These are phyloP conservation scores for Yamadazyma dushanensis DNA, from an alignment of 1,139 yeast genomes.

Conservation along the genomic window DNA sequence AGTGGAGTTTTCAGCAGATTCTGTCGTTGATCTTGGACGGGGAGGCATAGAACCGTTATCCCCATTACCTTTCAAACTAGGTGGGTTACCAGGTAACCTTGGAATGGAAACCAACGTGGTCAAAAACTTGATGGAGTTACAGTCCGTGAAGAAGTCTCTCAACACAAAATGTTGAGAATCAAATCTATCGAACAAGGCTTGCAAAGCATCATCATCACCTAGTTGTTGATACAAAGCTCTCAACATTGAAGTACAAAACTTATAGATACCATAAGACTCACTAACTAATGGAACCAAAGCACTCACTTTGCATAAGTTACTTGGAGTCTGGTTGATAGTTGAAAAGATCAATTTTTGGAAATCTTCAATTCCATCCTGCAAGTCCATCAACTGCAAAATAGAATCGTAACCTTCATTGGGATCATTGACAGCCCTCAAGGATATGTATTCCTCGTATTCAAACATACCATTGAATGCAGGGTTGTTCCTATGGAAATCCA, in stretches of 20 bases:
- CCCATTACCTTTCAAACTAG: conserved; percentile 62
- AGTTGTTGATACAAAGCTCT: conserved; percentile 82
- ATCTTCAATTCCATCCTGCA: conserved; percentile 83
- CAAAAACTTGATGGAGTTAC: conserved; percentile 80
- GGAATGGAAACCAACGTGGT: conserved; percentile 87
- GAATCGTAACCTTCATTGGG: conserved; percentile 97
- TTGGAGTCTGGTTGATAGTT: conserved; percentile 61
- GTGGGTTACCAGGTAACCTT: conserved; percentile 63
- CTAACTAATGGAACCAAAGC: conserved; percentile 89
- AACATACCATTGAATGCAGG: conserved; percentile 93
- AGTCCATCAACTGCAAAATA: conserved; percentile 77
- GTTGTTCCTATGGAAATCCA: conserved; percentile 81
- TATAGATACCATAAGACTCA: conserved; percentile 92
- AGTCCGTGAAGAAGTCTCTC: conserved; percentile 86
- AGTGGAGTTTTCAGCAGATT: conserved; percentile 19
- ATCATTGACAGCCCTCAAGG: conserved; percentile 83
- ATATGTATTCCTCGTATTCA: conserved; percentile 92
- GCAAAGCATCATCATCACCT: conserved; percentile 75
- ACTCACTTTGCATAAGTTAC: conserved; percentile 79
- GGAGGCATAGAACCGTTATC: conserved; percentile 31
- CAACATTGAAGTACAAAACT: conserved; percentile 86
- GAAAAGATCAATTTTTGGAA: conserved; percentile 79
- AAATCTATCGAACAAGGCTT: conserved; percentile 72
- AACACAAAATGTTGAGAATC: conserved; percentile 78
- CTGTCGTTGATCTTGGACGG: conserved; percentile 40